Evolutionary conservation across 371 early-diverging fungal species (phyloP).

Genomic region (Nosema granulosis): DNA sequence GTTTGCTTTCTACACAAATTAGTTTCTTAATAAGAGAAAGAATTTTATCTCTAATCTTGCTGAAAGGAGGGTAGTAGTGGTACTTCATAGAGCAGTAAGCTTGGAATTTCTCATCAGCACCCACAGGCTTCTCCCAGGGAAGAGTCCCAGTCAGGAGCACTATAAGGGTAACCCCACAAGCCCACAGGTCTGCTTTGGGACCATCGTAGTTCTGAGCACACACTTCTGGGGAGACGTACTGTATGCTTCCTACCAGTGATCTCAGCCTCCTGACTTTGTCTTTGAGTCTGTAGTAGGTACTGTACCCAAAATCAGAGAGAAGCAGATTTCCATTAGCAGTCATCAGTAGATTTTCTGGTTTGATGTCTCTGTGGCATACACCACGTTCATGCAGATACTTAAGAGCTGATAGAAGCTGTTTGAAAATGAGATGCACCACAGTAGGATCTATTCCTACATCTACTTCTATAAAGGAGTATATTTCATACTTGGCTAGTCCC

Average conservation of each 20-base stretch:
- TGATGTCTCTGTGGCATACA: constrained; percentile 69
- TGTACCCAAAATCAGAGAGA: constrained; percentile 71
- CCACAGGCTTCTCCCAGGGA: constrained; percentile 71
- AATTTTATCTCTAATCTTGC: constrained; percentile 32
- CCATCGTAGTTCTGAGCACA: constrained; percentile 69
- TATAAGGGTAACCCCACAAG: constrained; percentile 70
- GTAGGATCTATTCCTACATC: constrained; percentile 71
- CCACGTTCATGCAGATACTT: constrained; percentile 68
- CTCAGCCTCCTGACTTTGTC: constrained; percentile 65
- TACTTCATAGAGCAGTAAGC: constrained; percentile 35
- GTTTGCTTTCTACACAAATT: constrained; percentile 77
- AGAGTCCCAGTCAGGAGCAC: constrained; percentile 70
- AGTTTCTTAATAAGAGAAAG: constrained; percentile 73
- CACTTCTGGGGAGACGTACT: constrained; percentile 72
- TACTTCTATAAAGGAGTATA: constrained; percentile 68
- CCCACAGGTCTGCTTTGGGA: constrained; percentile 70
- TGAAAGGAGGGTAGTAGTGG: constrained; percentile 56
- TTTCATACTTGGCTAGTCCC: constrained; percentile 70
- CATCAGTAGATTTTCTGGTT: constrained; percentile 73
- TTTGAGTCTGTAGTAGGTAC: constrained; percentile 69
- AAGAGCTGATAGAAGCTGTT: constrained; percentile 70
- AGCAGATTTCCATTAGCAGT: constrained; percentile 69
- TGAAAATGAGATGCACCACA: constrained; percentile 72
- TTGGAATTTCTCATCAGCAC: constrained; percentile 69
- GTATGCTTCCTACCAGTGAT: constrained; percentile 69